Percentiles rank a stretch among this genome's conserved stretches.
Conservation (phyloP, 1,139 yeast genomes). For the Diutina siamensis region DNA sequence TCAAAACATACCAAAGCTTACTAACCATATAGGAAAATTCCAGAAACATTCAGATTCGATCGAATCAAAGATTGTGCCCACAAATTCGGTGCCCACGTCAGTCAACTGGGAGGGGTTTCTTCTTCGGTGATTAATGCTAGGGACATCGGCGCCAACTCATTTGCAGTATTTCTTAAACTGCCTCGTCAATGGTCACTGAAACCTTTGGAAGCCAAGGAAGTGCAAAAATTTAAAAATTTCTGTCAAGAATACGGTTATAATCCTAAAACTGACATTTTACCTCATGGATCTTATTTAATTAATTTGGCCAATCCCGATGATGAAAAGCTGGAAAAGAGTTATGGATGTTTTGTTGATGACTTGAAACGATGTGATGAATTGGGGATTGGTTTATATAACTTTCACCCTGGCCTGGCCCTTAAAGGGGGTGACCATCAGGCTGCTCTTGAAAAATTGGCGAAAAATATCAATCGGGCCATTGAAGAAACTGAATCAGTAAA, state of each 20-base stretch:
- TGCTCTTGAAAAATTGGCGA: constrained; percentile 60
- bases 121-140: constrained; percentile 68
- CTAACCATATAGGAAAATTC: constrained; percentile 2
- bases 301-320: constrained; percentile 84
- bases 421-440: constrained; percentile 50
- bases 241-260: constrained; percentile 58
- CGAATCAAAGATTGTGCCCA: constrained; percentile 9
- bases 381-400: constrained; percentile 76
- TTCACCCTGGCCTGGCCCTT: constrained; percentile 90
- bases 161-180: constrained; percentile 82
- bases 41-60: constrained; percentile 1
- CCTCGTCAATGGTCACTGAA: constrained; percentile 92
- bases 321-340: constrained; percentile 68
- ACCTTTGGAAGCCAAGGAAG: constrained; percentile 55
- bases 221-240: constrained; percentile 45
- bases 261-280: constrained; percentile 67
- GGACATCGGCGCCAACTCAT: constrained; percentile 70
- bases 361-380: constrained; percentile 74
- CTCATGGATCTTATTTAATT: constrained; percentile 91
- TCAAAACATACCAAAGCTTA: neutral
- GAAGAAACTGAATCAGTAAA: constrained; percentile 65
- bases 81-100: constrained; percentile 79
- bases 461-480: constrained; percentile 69
- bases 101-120: constrained; percentile 61
- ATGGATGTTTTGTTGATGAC: constrained; percentile 77